Base-by-base conservation (phyloP, 2,329 filamentous ascomycete species). In the Raffaelea albimanens region DNA sequence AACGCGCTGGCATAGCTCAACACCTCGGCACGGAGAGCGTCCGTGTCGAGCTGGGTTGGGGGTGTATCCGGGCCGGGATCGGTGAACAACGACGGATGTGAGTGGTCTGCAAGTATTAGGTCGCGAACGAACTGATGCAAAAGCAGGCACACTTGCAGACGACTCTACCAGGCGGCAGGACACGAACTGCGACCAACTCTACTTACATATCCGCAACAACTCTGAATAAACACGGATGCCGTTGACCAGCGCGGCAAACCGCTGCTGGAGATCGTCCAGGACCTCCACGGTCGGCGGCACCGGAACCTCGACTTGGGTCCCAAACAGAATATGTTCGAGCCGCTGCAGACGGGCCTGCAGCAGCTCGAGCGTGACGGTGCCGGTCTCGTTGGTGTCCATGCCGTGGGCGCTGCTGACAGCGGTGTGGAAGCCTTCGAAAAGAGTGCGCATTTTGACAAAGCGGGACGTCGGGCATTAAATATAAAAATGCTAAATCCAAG, bases 341-440 rank as follows among this genome's bases (percentile, higher is more conserved):
- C 78, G 75, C 16, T 71, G 62, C 11, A 82, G 69, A n/a, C 78
- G 77, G 44, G 72, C 67, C 57, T 80, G 76, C 33, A 82, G 69
- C 22, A 80, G 66, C 39, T 67, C 69, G 50, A 82, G 69, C 1
- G 78, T 80, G 31, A 70, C 67, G 9, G 78, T 63, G 1, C 75
- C 71, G 4, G 74, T 77, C 46, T 71, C 65, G 57, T 79, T 74
- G 21, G 77, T 61, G 51, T 56, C 50, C 50, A 61, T 61, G 54
- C 56, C 45, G 11, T 21, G 25, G 11, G n/a, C n/a, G n/a, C 14
- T 20, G 11, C 4, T 34, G 3, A 36, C 25, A 5, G 42, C 42
- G 22, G 7, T 29, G 25, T 29, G 25, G 25, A 29, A 29, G 25
- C 25, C 25, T 29, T 29, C 25, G 13, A 29, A 29, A 13, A 29